Evolutionary conservation across 495 filamentous ascomycete genomes (phyloP), one percentile per base, ranked within the genome.

Genomic region (Podospora pseudoanserina): DNA sequence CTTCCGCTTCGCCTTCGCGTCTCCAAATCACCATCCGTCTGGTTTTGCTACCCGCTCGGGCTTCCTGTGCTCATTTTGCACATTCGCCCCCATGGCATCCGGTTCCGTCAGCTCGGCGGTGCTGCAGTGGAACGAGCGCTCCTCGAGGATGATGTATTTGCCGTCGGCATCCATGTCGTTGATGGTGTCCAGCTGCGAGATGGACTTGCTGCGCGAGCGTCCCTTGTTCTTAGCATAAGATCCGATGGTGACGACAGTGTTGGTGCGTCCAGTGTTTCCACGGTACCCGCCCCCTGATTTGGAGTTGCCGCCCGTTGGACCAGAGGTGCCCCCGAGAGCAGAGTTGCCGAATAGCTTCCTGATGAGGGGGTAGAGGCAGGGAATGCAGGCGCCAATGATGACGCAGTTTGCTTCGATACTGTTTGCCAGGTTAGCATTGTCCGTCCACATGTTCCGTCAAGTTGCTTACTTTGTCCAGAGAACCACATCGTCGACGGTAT

Each of bases 321-420:
- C 5, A 5, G 13, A 5, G 5, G 61, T 49, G 27, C 23, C 65
- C 44, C 71, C 68, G n/a, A 73, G 68, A 0, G 62, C 71, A 0
- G 55, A 53, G 16, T 34, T 30, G 26, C 71, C 69, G 26, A 71
- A 75, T 0, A 75, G n/a, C 54, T 70, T 69, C 64, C 68, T 65
- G 60, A 70, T 67, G 27, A 75, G 69, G 2, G 73, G 73, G 65
- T 55, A 69, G 5, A 75, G 67, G n/a, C 63, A 67, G 26, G 71
- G 73, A 18, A 75, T 75, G 60, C 73, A 75, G 16, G 69, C 67
- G 4, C 68, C 71, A 27, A 75, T 73, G 6, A 75, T 54, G 16
- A 73, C 71, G 64, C 63, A 70, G 69, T 70, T 70, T 5, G 63
- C 71, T 63, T 75, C 73, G 58, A 75, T 72, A 53, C 71, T 75